Evolutionary conservation across 495 filamentous ascomycete species (phyloP).

Genomic region (Astrothelium macrocarpum): DNA sequence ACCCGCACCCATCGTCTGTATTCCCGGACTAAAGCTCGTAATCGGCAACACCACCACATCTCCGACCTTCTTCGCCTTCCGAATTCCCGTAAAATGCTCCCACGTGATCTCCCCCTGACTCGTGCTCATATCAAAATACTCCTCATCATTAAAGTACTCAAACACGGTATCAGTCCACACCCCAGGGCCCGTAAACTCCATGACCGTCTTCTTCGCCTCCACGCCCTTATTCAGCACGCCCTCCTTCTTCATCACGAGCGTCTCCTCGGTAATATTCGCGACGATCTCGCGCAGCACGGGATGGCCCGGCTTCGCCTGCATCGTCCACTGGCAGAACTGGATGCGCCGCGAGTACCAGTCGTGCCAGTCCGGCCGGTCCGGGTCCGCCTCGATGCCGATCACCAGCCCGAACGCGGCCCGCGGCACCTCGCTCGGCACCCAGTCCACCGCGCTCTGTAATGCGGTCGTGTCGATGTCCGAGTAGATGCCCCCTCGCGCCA

Average conservation of each 20-base stretch:
- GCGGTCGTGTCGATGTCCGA: slow-evolving; percentile 92
- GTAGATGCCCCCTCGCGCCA: slow-evolving; percentile 91
- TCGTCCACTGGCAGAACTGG: slow-evolving; percentile 99
- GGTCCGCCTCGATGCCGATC: slow-evolving; percentile 92
- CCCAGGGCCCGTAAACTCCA: slow-evolving; percentile 92
- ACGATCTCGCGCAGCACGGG: slow-evolving; percentile 85
- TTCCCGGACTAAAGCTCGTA: slow-evolving; percentile 93
- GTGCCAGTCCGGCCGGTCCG: slow-evolving; percentile 83
- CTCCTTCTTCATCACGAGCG: slow-evolving; percentile 61
- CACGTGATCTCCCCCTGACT: slow-evolving; percentile 70
- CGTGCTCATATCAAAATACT: slow-evolving; percentile 73
- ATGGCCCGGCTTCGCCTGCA: slow-evolving; percentile 90
- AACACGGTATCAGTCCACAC: slow-evolving; percentile 94
- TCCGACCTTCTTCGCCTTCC: slow-evolving; percentile 70
- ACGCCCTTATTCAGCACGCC: slow-evolving; percentile 49
- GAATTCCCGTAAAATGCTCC: slow-evolving; percentile 82
- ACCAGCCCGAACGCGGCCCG: slow-evolving; percentile 70
- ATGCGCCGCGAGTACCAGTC: slow-evolving; percentile 93
- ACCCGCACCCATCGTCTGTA: slow-evolving; percentile 86
- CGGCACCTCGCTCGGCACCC: slow-evolving; percentile 74
- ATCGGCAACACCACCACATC: slow-evolving; percentile 93
- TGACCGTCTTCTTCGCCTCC: slow-evolving; percentile 62
- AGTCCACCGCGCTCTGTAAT: slow-evolving; percentile 70
- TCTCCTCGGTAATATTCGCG: slow-evolving; percentile 70
- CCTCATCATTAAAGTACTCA: slow-evolving; percentile 81